Evolutionary conservation across 345 rosid genomes (phyloP), one percentile per base, ranked within the genome.

Genomic region (Eucalyptus brandiana): DNA sequence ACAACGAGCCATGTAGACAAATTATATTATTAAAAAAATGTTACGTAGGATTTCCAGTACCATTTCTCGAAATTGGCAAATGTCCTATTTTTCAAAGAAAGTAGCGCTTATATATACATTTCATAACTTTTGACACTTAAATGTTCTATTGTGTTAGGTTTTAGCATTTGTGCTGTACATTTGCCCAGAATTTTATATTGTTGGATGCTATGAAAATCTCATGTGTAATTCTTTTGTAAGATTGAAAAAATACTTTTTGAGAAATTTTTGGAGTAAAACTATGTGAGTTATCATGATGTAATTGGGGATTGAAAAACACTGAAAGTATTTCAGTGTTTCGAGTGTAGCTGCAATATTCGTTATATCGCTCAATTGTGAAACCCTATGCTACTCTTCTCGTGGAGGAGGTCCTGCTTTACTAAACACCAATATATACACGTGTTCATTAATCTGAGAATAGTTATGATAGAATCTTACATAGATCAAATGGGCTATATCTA

Each of bases 71-170:
- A 19, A 4, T 53, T 53, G 24, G 24, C 58, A 53, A 53, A 53
- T 53, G 10, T 53, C 10, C 2, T 24, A 53, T 53, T 53, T 53
- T 53, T 53, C 24, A 19, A 53, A 53, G 11, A 53, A 53, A 19
- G 24, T 53, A 53, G 2, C 5, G 4, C 0, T 19, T 53, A 53
- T 53, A 53, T 53, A 8, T 19, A 53, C 0, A 0, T 19, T 53
- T 53, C 0, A 2, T 2, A 53, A 53, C 5, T 19, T 19, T 53
- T 53, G 1, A 1, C 11, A 19, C 24, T 53, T 53, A 19, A 53
- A 8, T 53, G 0, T 19, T 4, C 2, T 1, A 53, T 53, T 0
- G 1, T 19, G 2, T 0, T 3, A 19, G 19, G 2, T 19, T 53
- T 53, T 4, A 2, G 9, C 58, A 53, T 53, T 53, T 53, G 58